Base-by-base conservation (phyloP, 768 basidiomycete genomes). In the Chalciporus piperatus region DNA sequence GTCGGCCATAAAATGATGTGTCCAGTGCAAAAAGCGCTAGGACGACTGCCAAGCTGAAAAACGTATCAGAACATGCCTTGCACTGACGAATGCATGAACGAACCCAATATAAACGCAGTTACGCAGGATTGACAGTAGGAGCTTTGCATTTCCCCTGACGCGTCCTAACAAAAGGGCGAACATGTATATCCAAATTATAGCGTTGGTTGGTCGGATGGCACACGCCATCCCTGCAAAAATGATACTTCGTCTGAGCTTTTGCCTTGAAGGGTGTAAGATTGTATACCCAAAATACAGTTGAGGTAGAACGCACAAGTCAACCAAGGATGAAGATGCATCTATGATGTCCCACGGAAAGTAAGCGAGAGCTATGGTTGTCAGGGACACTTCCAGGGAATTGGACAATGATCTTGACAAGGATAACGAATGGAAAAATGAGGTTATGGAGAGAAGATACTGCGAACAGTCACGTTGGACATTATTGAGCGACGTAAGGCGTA, bases 341-440 rank as follows among this genome's bases (percentile, higher is more conserved):
- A 60, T 28, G 16, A 69, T 65, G 54, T 79, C 72, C 88, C 88
- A 91, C 0, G 88, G 94, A 70, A 89, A 98, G 62, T 78, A 78
- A 12, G 75, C 72, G 49, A 96, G 77, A 1, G 94, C 95, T 38
- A 87, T 69, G 0, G 84, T 84, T 0, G 89, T 88, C 39, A 98
- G 70, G 0, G 91, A 84, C 0, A 93, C 93, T 64, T 99, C 97
- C 23, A 95, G 71, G 12, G 93, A 95, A 65, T 98, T 99, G 27
- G 92, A 95, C 47, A 98, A 72, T 1, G 94, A 90, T 32, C 97
- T 81, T 4, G 94, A 88, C 22, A 97, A 74, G 1, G 90, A 80
- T 47, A 95, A 76, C 0, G 81, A 82, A 69, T 98, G 82, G 72
- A 98, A 98, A 63, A 96, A 82, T 5, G 91, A 95, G 1, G 86